Conservation (phyloP, 2,329 filamentous ascomycete genomes). For the Phaeophleospora eucalypticola region DNA sequence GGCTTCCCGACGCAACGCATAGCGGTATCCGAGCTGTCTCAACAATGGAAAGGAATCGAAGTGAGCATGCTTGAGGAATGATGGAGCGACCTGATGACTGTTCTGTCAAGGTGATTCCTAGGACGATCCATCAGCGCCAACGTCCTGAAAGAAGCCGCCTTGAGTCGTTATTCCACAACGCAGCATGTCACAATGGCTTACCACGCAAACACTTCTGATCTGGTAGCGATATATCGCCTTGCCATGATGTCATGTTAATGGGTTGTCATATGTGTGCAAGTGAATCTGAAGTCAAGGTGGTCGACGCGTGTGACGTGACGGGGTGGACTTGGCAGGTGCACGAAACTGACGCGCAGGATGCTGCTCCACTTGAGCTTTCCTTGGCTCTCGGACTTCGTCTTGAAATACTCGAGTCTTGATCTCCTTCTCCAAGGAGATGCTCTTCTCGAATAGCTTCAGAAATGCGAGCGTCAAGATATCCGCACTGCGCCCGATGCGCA, state of each 20-base stretch:
- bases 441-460: no score
- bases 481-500: conserved; percentile 7
- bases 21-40: conserved; percentile 18
- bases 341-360: not conserved
- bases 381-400: not conserved
- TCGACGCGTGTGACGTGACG: not conserved
- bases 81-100: conserved; percentile 1
- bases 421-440: no score
- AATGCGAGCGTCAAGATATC: no score
- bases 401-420: not conserved
- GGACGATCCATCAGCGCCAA: not conserved
- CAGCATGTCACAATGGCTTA: not conserved
- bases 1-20: conserved; percentile 11
- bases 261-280: no score
- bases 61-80: conserved; percentile 8
- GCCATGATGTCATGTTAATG: not conserved
- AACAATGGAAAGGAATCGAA: conserved; percentile 19
- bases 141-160: not conserved
- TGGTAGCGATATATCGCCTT: not conserved
- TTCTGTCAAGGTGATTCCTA: not conserved
- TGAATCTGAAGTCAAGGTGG: no score
- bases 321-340: not conserved
- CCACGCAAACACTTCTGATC: not conserved
- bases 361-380: not conserved
- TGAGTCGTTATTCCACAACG: no score